A percentile compares a stretch with the other conserved stretches of the same genome.
Evolutionary conservation across 345 rosid genomes (phyloP).

Genomic region (Lepidium didymum): DNA sequence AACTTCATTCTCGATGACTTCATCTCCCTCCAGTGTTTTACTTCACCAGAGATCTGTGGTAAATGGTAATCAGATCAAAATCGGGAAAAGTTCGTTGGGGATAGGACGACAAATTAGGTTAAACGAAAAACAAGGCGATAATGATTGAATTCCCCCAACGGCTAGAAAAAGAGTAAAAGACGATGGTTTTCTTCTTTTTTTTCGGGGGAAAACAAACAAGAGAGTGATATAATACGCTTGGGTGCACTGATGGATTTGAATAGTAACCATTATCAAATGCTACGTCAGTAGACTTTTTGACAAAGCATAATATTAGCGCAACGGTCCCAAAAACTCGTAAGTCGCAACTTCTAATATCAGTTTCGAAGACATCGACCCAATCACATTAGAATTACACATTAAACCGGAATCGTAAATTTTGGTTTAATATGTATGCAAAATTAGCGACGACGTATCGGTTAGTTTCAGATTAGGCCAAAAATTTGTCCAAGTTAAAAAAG

Average conservation of each 20-base stretch:
- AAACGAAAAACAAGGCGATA: neutral
- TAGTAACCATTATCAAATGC: neutral
- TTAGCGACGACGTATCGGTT: neutral
- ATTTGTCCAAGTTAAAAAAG: neutral
- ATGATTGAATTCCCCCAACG: constrained; percentile 44
- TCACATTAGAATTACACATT: neutral
- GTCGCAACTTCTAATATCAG: neutral
- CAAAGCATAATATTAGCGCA: neutral
- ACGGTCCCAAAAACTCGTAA: neutral
- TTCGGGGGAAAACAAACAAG: constrained; percentile 9
- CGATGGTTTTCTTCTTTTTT: constrained; percentile 20
- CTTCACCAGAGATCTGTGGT: neutral
- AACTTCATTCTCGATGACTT: constrained; percentile 71
- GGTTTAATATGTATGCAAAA: neutral
- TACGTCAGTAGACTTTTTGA: neutral
- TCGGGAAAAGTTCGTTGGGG: neutral
- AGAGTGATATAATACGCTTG: neutral
- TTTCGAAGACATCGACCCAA: neutral
- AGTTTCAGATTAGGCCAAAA: neutral
- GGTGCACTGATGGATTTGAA: neutral
- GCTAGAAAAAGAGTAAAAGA: constrained; percentile 62
- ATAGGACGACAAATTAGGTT: constrained; percentile 2
- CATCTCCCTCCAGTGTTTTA: constrained; percentile 31
- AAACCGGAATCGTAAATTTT: neutral
- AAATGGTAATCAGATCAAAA: neutral